Evolutionary conservation across 2,329 filamentous ascomycete species (phyloP), one percentile per base, ranked within the genome.

Genomic region (Tolypocladium paradoxum): DNA sequence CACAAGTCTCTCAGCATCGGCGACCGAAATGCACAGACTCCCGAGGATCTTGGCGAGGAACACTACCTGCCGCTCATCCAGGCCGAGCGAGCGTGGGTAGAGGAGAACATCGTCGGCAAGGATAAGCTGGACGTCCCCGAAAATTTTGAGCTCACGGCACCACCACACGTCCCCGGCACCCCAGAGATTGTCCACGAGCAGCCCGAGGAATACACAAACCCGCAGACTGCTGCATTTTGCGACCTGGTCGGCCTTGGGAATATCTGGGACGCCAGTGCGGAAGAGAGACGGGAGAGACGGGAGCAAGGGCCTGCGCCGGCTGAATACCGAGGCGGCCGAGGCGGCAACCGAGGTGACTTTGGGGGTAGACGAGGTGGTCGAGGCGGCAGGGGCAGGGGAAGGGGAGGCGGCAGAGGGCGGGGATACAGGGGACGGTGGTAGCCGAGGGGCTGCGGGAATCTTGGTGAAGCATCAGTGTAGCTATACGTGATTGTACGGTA

Each of bases 201-300:
- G 65, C 89, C 90, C 1, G 73, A 76, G 1, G 91, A 96, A 69
- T 92, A 92, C 65, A 89, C 83, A 4, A 97, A 93, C 64, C 85
- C 87, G 14, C 92, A 97, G 70, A 97, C 90, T 7, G 75, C 73
- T n/a, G 70, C 75, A 3, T 97, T 92, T 65, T 99, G 93, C 68
- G 74, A 84, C 53, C 70, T 97, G 53, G 62, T 97, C 1, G 83
- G 79, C 9, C 83, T 99, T 35, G 72, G 80, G 6, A 95, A 97
- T 65, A 76, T 84, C 11, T 95, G 82, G 74, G 77, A 87, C 60
- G 80, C 86, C 2, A 82, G 73, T n/a, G 79, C 85, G 2, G 83
- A 90, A 61, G 88, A 95, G 66, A 78, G 83, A 50, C 70, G 72
- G 16, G 73, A 75, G 55, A 76, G 85, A 54, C 79, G 77, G 66